Evolutionary conservation across 768 basidiomycete species (phyloP), one percentile per base, ranked within the genome.

Genomic region (Wakefieldia striispora): DNA sequence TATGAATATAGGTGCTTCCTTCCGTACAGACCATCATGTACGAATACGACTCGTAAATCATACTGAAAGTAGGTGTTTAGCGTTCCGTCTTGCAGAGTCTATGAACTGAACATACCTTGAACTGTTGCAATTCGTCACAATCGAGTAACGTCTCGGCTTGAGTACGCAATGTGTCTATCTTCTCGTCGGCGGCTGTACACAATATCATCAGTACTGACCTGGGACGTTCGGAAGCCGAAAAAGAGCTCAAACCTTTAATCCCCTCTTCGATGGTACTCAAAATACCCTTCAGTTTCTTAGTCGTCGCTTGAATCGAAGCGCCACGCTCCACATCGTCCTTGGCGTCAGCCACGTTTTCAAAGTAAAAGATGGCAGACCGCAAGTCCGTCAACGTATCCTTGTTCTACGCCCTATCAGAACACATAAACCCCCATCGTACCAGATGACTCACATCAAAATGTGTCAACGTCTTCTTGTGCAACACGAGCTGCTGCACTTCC

Each of bases 1-100:
- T 91, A 93, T 6, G 86, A 86, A 62, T 90, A 89, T 9, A 88
- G 70, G 57, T 90, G 86, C 48, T 79, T 88, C 40, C 91, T 74
- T 9, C 90, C 90, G 36, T 82, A 84, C 27, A 89, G 68, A 5
- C 90, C 90, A 11, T 86, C 88, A 56, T 91, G 86, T 40, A 89
- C 73, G 34, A 91, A 74, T 5, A 91, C 89, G 8, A 79, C 84
- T 3, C 88, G 84, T 20, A 93, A 78, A 54, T 91, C 88, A 59
- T 91, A 93, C 88, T 91, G 36, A n/a, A n/a, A n/a, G n/a, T n/a
- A n/a, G n/a, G n/a, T n/a, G n/a, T n/a, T n/a, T n/a, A n/a, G n/a
- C n/a, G n/a, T n/a, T n/a, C n/a, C n/a, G n/a, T n/a, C n/a, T n/a
- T n/a, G n/a, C n/a, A n/a, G n/a, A n/a, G n/a, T n/a, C n/a, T n/a